Evolutionary conservation across 1,284 basidiomycete species (phyloP), one percentile per base, ranked within the genome.

Genomic region (Papiliotrema nemorosa): DNA sequence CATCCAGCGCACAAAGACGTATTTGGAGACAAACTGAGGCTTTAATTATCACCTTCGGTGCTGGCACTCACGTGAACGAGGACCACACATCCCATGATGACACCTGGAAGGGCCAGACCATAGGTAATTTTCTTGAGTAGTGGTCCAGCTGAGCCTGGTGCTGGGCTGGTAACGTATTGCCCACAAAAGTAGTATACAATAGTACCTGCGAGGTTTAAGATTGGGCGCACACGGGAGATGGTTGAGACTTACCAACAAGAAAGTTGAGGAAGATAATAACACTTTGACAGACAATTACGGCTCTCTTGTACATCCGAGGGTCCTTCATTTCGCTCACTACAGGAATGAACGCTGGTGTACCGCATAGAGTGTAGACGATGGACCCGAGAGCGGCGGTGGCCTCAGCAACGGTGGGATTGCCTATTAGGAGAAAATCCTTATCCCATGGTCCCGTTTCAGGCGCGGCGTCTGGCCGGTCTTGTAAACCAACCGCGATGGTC

Each of bases 1-100:
- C 62, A 85, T 81, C 47, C 80, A 58, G 12, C 83, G 78, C 47
- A 85, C 76, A 59, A 85, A 84, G 14, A 36, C 21, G 35, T 36
- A 36, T 36, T 36, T 36, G 35, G 35, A 36, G n/a, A 36, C 35
- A 20, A 36, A 36, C 35, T 36, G 14, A 20, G n/a, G n/a, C 21
- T 16, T 36, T 20, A 36, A 20, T 36, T 20, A n/a, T n/a, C 14
- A n/a, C 35, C n/a, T 36, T 20, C 6, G n/a, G 35, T 20, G 21
- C 35, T n/a, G 35, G n/a, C 35, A 36, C 35, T 16, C 35, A 36
- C 35, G 35, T 36, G 35, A n/a, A 36, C 35, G 35, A 36, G 35
- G 35, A 36, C 35, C 5, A 41, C 39, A 41, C 20, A 21, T 7
- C 39, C 39, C 18, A 41, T 26, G 16, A 41, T 21, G 4, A 41